phyloP scores from a whole-genome alignment of 495 filamentous ascomycete species.

The Xylaria scruposa region DNA sequence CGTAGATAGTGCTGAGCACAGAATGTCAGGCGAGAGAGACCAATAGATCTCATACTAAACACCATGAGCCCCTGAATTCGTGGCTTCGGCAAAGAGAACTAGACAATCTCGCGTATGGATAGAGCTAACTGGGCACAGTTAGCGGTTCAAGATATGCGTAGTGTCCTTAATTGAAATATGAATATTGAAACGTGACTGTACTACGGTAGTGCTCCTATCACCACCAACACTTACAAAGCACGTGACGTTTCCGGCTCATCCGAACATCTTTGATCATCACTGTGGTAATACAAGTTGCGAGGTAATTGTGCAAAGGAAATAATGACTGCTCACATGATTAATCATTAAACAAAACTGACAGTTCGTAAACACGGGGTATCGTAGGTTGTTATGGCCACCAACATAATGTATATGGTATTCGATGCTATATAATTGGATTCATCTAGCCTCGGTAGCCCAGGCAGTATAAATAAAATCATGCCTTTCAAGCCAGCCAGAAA shows the following conservation, averaged over 20 bases:
- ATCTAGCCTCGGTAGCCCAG: background rate
- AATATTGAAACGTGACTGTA: background rate
- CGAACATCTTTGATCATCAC: background rate
- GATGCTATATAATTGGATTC: conserved; percentile 10
- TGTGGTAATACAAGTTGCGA: background rate
- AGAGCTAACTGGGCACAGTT: background rate
- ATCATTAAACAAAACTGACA: background rate
- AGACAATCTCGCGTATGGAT: background rate
- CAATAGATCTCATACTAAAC: background rate
- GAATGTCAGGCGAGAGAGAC: background rate
- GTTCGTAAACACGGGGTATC: background rate
- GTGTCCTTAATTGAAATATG: background rate
- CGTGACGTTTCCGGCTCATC: background rate
- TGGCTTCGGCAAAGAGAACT: background rate
- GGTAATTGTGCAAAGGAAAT: background rate
- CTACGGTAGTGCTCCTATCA: background rate
- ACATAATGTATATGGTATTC: background rate
- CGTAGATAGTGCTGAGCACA: background rate
- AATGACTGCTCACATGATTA: background rate
- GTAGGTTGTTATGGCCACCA: background rate
- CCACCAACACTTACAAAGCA: no score
- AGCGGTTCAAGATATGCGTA: background rate
- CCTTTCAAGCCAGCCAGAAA: background rate
- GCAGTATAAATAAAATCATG: background rate
- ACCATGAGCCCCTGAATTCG: conserved; percentile 1